phyloP scores from a whole-genome alignment of 2,329 filamentous ascomycete genomes.

The Sporothrix variecibatus region DNA sequence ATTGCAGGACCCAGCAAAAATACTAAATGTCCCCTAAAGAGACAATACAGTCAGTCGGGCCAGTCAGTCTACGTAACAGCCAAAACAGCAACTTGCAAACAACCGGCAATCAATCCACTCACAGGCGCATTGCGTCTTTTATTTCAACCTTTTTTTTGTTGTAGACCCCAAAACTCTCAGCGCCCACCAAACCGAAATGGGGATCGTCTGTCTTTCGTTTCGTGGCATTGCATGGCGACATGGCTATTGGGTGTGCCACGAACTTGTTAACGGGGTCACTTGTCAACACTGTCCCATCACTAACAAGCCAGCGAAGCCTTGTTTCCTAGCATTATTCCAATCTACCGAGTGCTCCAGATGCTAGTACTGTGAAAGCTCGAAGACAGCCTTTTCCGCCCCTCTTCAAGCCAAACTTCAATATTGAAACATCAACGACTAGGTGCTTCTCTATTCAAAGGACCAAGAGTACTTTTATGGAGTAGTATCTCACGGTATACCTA shows the following conservation, averaged over 20 bases:
- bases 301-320: constrained; percentile 1
- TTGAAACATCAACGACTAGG: neutral
- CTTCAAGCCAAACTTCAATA: neutral
- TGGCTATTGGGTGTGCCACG: constrained; percentile 1
- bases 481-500: neutral
- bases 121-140: constrained; percentile 2
- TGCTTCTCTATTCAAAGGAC: neutral
- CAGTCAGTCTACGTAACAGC: neutral
- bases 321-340: neutral
- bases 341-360: neutral
- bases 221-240: constrained; percentile 4
- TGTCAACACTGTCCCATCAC: neutral
- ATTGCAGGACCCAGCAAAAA: neutral
- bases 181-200: constrained; percentile 6
- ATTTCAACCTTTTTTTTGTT: neutral
- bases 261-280: neutral
- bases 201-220: neutral
- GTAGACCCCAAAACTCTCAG: neutral
- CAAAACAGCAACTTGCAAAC: neutral
- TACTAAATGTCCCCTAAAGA: neutral
- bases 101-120: neutral
- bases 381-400: neutral
- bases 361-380: neutral
- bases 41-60: neutral
- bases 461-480: neutral